Conservation (phyloP, 345 rosid genomes). For the Populus simonii region DNA sequence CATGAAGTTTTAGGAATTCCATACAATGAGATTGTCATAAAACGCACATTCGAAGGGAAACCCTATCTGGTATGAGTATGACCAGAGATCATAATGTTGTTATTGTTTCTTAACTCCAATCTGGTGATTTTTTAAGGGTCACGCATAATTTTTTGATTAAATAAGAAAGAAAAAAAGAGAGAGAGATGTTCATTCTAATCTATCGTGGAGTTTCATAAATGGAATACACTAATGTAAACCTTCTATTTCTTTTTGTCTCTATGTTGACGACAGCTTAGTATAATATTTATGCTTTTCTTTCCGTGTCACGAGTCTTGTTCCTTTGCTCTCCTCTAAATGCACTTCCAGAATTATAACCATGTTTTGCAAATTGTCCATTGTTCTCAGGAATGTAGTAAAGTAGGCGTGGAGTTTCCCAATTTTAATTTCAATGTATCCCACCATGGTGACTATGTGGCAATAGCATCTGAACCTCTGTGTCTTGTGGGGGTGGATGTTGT, state of each 20-base stretch:
- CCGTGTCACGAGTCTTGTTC: neutral
- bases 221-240: no score
- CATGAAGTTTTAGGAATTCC: slow-evolving; percentile 45
- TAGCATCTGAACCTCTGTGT: slow-evolving; percentile 71
- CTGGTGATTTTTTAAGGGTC: neutral
- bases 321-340: neutral
- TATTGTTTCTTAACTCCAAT: neutral
- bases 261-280: no score
- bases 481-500: slow-evolving; percentile 70
- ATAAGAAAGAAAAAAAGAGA: no score
- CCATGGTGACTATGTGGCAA: slow-evolving; percentile 67
- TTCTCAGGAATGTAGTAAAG: slow-evolving; percentile 40
- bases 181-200: no score
- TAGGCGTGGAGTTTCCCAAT: slow-evolving; percentile 39
- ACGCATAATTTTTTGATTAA: no score
- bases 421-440: slow-evolving; percentile 74
- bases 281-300: no score
- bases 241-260: no score
- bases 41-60: slow-evolving; percentile 58
- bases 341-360: no score
- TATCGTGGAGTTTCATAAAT: no score
- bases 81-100: neutral
- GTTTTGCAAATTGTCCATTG: neutral
- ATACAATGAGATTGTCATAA: slow-evolving; percentile 38
- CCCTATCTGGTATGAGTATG: slow-evolving; percentile 62